A percentile compares a stretch with the other conserved stretches of the same genome.
These are phyloP conservation scores for Postia placenta DNA, from an alignment of 768 basidiomycete genomes.

Conservation along the genomic window DNA sequence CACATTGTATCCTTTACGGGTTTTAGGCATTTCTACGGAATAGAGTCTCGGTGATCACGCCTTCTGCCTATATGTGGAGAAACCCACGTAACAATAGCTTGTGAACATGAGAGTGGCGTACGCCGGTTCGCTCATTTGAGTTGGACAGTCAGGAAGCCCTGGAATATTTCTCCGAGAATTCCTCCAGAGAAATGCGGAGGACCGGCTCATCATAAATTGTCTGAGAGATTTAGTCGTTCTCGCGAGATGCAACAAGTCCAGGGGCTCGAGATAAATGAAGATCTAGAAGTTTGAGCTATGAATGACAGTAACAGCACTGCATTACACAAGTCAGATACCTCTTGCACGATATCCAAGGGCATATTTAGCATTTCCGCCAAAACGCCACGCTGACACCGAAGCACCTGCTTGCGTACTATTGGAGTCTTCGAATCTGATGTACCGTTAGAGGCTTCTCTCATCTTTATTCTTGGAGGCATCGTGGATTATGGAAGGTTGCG, in stretches of 20 bases:
- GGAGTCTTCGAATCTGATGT: no score
- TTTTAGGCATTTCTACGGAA: not conserved
- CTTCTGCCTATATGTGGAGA: not conserved
- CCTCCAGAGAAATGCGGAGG: not conserved
- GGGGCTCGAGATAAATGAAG: not conserved
- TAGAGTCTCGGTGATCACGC: not conserved
- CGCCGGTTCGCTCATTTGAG: not conserved
- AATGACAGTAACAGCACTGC: not conserved
- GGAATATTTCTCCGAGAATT: not conserved
- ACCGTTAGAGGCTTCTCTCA: no score
- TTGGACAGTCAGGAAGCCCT: not conserved
- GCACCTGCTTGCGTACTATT: no score
- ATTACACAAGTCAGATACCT: no score
- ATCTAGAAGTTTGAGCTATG: not conserved
- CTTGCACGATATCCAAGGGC: no score
- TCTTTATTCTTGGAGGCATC: no score
- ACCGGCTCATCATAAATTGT: not conserved
- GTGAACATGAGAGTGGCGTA: not conserved
- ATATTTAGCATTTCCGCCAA: no score
- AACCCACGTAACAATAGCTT: not conserved
- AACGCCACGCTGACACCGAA: no score
- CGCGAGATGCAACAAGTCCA: not conserved
- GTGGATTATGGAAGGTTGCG: no score
- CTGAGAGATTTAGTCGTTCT: not conserved
- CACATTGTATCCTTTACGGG: conserved; percentile 1